A percentile compares a stretch with the other conserved stretches of the same genome.
phyloP scores from a whole-genome alignment of 192 early-diverging fungal genomes.

The Backusella tarrabulga region DNA sequence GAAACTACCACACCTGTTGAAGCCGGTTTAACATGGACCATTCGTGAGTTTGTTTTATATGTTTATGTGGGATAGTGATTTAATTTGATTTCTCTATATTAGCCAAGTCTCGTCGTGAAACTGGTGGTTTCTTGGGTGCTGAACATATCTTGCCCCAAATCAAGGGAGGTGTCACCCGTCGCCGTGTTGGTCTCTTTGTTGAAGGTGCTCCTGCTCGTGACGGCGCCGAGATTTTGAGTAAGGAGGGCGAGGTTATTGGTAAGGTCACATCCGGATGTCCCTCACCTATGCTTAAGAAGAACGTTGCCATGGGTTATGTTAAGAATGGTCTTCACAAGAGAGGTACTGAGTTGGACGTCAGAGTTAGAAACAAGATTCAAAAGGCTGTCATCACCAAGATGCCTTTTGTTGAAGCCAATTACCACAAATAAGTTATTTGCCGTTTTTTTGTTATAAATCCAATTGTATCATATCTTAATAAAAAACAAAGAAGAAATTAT shows the following conservation, averaged over 20 bases:
- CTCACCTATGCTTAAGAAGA: conserved; percentile 88
- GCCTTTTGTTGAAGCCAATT: conserved; percentile 90
- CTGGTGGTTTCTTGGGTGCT: conserved; percentile 92
- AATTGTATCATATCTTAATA: not conserved
- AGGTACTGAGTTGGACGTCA: conserved; percentile 87
- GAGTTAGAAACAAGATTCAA: conserved; percentile 84
- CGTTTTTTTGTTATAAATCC: not conserved
- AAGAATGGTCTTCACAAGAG: conserved; percentile 84
- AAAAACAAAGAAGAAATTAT: not conserved
- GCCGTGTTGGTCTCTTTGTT: conserved; percentile 88
- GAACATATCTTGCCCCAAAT: conserved; percentile 85
- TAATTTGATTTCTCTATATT: not conserved
- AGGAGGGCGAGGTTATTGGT: conserved; percentile 68
- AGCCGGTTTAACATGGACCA: conserved; percentile 92
- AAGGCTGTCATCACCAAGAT: conserved; percentile 87
- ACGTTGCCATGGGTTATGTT: conserved; percentile 98
- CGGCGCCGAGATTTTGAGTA: conserved; percentile 65
- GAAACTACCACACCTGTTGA: conserved; percentile 92
- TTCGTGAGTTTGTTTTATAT: conserved; percentile 52
- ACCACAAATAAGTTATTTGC: conserved; percentile 56
- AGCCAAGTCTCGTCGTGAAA: conserved; percentile 81
- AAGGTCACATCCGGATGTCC: conserved; percentile 91
- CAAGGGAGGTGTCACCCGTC: conserved; percentile 70
- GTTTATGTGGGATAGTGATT: not conserved
- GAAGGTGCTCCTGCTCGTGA: conserved; percentile 92